Percentiles rank a stretch among this genome's conserved stretches.
phyloP scores from a whole-genome alignment of 306 rosid species.

The Pterocarpus santalinus region DNA sequence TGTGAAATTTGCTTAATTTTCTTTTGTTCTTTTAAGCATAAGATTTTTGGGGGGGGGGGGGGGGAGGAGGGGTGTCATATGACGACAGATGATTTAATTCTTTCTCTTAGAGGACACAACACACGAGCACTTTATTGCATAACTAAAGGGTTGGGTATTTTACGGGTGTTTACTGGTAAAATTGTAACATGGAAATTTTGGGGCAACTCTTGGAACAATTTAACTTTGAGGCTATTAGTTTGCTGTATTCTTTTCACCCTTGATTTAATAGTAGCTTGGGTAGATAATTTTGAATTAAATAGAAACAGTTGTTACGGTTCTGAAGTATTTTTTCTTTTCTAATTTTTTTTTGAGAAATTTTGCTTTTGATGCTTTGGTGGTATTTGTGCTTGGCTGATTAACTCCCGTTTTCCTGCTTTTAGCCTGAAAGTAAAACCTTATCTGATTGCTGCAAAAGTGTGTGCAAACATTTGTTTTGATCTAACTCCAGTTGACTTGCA shows the following conservation, averaged over 20 bases:
- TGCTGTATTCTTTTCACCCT: not conserved
- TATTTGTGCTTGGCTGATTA: not conserved
- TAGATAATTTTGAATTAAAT: constrained; percentile 1
- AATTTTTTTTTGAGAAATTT: not conserved
- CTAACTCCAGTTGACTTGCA: constrained; percentile 17
- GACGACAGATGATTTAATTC: not conserved
- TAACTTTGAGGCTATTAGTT: not conserved
- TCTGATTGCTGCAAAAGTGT: not conserved
- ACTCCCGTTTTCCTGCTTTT: not conserved
- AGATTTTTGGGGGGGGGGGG: not conserved
- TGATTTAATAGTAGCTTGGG: not conserved
- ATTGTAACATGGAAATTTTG: not conserved
- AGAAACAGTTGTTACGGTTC: not conserved
- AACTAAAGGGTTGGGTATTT: not conserved
- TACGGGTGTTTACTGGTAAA: not conserved
- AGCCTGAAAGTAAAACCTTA: not conserved
- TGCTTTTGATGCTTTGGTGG: constrained; percentile 11
- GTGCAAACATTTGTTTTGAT: not conserved
- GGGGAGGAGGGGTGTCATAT: not conserved
- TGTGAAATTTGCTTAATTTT: not conserved
- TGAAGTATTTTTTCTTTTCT: not conserved
- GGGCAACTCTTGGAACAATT: not conserved
- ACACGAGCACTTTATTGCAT: not conserved
- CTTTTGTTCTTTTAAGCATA: not conserved
- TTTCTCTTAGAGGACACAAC: not conserved